Evolutionary conservation across 2,329 filamentous ascomycete genomes (phyloP), one percentile per base, ranked within the genome.

Genomic region (Pestalotiopsis sp.): DNA sequence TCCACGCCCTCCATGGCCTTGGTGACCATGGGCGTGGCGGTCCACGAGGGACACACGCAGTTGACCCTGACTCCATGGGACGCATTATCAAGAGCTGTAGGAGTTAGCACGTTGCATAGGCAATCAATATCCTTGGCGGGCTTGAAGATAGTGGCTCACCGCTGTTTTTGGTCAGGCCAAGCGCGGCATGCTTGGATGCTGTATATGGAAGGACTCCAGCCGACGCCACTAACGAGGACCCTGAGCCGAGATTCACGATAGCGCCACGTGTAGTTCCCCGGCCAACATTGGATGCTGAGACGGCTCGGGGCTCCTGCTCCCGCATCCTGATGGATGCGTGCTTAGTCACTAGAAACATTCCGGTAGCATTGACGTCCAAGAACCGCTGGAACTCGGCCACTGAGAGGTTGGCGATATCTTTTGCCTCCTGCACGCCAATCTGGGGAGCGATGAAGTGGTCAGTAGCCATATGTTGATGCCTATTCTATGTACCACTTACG

Each of bases 1-100:
- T 70, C 69, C 36, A 70, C 61, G 3, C 67, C 49, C 12, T 74
- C 58, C 17, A 72, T 17, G 3, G 68, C 70, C 25, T 58, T 60
- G n/a, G 70, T 67, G n/a, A 76, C 69, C 72, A 75, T 76, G 13
- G 72, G 72, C 0, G 76, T 76, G 14, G 74, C 70, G 9, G 73
- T 71, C 70, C 73, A 77, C 4, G 72, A 69, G 3, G 76, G 76
- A 57, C 74, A 76, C 11, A 78, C 68, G 9, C 72, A 68, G 65
- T 78, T 78, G 52, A 77, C 73, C 11, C 75, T 72, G 60, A 77
- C 74, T 2, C 61, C 68, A 27, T 76, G 31, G 7, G 66, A 59
- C 0, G 70, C 72, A 31, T 72, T 72, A n/a, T 76, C 72, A 11
- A 77, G 65, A 5, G 74, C 75, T 57, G 45, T 17, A 20, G 41